Base-by-base conservation (phyloP, 2,329 filamentous ascomycete genomes). In the Leptographium lundbergii region DNA sequence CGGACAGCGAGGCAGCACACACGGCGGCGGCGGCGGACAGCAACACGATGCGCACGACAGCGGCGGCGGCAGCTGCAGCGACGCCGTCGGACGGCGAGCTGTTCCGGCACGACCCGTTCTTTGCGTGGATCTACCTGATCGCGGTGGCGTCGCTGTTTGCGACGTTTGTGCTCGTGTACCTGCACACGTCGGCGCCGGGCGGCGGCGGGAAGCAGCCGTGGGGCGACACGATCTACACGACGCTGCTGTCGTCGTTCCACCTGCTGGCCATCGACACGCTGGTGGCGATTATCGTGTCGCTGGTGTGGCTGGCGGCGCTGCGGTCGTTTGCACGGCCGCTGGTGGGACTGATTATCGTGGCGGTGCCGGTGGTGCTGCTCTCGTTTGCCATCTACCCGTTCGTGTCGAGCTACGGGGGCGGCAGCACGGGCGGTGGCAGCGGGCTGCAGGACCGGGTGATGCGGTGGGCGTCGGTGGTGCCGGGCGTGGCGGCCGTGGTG, bases 161-260 rank as follows among this genome's bases (percentile, higher is more conserved):
- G 14, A 92, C 91, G 0, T 95, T 91, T 67, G 85, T 96, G 63
- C 79, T 99, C 17, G 87, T 96, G 27, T 95, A 88, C 77, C 79
- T 99, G 48, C 90, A 97, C 69, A 97, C 92, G 2, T 84, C 88
- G 22, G 76, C 85, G 0, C 86, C 88, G 19, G 25, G 36, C 36
- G 58, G 54, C 27, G 59, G 60, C 57, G 78, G 78, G 58, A 88
- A 88, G 68, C 80, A 81, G 61, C 86, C 87, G 1, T 81, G 95
- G 59, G 92, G 91, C 17, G 94, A 99, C 71, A 96, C 92, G 1
- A 90, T 99, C 60, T 99, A 99, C 71, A 90, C 88, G 17, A 91
- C 89, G 5, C 75, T 99, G 42, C 86, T 88, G 65, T 84, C 85
- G 56, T 96, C 91, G 0, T 94, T 95, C 67, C 86, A 94, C 68